These are phyloP conservation scores for Vanrija sp. DNA, from an alignment of 1,284 basidiomycete genomes.

Conservation along the genomic window DNA sequence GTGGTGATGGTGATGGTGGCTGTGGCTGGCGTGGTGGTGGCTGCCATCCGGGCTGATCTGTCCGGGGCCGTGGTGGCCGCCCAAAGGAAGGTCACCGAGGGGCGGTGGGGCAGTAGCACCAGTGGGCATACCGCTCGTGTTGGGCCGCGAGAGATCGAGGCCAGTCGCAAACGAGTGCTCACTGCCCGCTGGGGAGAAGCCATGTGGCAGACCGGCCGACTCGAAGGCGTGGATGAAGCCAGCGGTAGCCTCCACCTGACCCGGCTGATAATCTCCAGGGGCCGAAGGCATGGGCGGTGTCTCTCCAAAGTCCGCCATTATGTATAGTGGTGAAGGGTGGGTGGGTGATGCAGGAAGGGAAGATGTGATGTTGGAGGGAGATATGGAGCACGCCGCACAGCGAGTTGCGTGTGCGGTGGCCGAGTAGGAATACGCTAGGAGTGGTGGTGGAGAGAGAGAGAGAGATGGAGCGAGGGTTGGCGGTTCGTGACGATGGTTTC, in stretches of 20 bases:
- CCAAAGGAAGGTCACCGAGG: constrained; percentile 1
- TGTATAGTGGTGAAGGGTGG: neutral
- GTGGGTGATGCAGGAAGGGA: neutral
- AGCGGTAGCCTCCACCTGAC: constrained; percentile 14
- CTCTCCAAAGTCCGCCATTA: constrained; percentile 14
- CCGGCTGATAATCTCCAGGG: constrained; percentile 18
- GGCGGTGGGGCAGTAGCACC: neutral
- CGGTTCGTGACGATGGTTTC: too few species aligned
- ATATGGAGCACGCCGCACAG: too few species aligned
- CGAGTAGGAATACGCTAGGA: too few species aligned
- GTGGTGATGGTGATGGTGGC: neutral
- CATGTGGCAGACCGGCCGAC: constrained; percentile 7
- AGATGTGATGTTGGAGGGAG: too few species aligned
- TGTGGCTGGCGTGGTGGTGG: neutral
- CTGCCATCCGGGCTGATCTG: neutral
- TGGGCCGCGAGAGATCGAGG: constrained; percentile 8
- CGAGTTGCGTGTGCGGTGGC: too few species aligned
- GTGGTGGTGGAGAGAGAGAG: too few species aligned
- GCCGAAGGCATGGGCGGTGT: constrained; percentile 1
- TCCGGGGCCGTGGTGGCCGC: neutral
- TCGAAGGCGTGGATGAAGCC: constrained; percentile 13
- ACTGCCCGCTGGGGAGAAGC: constrained; percentile 15
- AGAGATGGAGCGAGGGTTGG: too few species aligned
- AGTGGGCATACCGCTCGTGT: constrained; percentile 1
- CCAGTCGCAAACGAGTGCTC: constrained; percentile 13